A percentile compares a stretch with the other conserved stretches of the same genome.
phyloP scores from a whole-genome alignment of 345 rosid genomes.

The Cardamine chenopodiifolia region DNA sequence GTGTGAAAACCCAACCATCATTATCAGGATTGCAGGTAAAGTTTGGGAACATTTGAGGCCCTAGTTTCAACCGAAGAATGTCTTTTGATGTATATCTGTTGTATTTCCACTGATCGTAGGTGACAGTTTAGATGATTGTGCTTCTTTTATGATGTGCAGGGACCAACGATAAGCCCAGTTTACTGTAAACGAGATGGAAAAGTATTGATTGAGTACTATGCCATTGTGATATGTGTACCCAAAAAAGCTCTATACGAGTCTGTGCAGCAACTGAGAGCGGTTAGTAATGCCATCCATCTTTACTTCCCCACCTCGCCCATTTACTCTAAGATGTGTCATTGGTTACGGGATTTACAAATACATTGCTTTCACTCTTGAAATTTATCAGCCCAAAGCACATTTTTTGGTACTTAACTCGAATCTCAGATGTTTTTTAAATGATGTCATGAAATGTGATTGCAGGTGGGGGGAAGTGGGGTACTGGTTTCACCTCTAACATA shows the following conservation, averaged over 20 bases:
- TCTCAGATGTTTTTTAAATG: neutral
- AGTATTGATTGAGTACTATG: constrained; percentile 61
- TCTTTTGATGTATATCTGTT: neutral
- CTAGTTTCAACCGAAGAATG: constrained; percentile 13
- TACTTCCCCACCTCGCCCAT: neutral
- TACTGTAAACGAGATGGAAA: constrained; percentile 68
- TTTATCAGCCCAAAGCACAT: neutral
- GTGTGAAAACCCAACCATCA: constrained; percentile 70
- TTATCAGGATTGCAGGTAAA: constrained; percentile 90
- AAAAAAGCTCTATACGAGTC: constrained; percentile 74
- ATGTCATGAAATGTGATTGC: constrained; percentile 40
- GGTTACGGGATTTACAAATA: neutral
- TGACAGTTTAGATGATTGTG: constrained; percentile 6
- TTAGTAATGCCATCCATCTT: constrained; percentile 43
- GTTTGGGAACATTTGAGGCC: constrained; percentile 23
- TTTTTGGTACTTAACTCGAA: neutral
- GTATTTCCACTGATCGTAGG: constrained; percentile 11
- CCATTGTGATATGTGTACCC: constrained; percentile 83
- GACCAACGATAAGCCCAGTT: constrained; percentile 90
- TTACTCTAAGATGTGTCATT: constrained; percentile 1
- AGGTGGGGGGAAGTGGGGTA: constrained; percentile 94
- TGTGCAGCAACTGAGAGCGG: constrained; percentile 86
- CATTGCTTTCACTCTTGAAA: neutral
- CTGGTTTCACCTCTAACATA: constrained; percentile 86
- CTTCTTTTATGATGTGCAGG: constrained; percentile 50